A percentile compares a stretch with the other conserved stretches of the same genome.
Evolutionary conservation across 2,329 filamentous ascomycete genomes (phyloP).

Genomic region (Penicillium sp.): DNA sequence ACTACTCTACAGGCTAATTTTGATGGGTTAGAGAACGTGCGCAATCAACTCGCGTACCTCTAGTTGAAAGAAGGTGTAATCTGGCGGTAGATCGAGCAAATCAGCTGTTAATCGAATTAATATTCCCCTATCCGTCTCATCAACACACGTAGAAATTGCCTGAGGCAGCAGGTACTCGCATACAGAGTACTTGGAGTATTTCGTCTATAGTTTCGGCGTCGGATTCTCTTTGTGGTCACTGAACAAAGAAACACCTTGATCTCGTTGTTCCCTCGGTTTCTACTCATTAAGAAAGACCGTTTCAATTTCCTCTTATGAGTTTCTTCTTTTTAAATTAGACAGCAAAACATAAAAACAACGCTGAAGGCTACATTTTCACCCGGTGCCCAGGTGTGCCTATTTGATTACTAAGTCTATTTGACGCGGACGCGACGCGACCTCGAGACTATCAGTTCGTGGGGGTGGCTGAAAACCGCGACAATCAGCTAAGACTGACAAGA

Average conservation of each 20-base stretch:
- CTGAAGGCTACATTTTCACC: not conserved
- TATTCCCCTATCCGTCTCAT: not conserved
- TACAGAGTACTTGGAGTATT: not conserved
- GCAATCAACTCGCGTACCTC: slow-evolving; percentile 11
- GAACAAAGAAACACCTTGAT: not conserved
- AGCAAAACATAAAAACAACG: not conserved
- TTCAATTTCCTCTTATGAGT: too few relatives aligned
- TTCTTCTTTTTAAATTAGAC: not conserved
- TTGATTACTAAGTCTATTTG: slow-evolving; percentile 3
- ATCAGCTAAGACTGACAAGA: not conserved
- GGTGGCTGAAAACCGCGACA: not conserved
- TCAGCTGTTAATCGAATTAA: not conserved
- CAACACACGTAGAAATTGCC: not conserved
- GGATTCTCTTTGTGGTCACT: not conserved
- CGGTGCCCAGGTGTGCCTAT: not conserved
- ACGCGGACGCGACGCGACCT: slow-evolving; percentile 3
- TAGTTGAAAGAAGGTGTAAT: not conserved
- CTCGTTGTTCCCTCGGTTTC: too few relatives aligned
- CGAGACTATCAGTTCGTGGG: not conserved
- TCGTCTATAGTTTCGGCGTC: not conserved
- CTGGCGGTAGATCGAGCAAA: not conserved
- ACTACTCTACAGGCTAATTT: slow-evolving; percentile 33
- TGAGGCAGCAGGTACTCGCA: not conserved
- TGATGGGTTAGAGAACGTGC: slow-evolving; percentile 24
- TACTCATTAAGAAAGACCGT: not conserved